Conservation (phyloP, 106 monocot genomes). For the Phalaenopsis aphrodite region DNA sequence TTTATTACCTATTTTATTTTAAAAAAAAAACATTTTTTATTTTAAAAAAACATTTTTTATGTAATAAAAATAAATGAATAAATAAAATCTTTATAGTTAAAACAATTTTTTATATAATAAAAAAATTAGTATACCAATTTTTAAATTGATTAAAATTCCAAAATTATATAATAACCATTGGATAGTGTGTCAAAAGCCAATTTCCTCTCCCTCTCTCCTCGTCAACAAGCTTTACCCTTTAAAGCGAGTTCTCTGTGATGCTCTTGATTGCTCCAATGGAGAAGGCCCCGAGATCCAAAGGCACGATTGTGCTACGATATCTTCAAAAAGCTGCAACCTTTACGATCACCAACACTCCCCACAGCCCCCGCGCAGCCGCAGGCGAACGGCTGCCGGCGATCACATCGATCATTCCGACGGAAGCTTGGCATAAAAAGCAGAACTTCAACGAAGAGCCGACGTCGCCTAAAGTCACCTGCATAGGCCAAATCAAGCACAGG, state of each 20-base stretch:
- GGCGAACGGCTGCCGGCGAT: background rate
- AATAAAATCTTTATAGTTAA: no score
- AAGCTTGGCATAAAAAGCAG: background rate
- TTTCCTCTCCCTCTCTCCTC: background rate
- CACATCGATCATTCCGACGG: background rate
- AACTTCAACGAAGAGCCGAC: conserved; percentile 2
- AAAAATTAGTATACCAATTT: no score
- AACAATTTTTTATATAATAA: no score
- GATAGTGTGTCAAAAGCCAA: no score
- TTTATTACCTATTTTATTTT: no score
- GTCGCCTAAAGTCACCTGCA: conserved; percentile 17
- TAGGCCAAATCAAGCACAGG: conserved; percentile 15
- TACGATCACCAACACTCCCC: conserved; percentile 4
- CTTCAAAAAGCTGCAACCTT: conserved; percentile 7
- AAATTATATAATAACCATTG: no score
- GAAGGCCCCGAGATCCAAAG: conserved; percentile 1
- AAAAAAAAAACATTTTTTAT: no score
- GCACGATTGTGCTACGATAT: background rate
- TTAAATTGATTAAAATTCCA: no score
- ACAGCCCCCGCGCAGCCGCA: background rate
- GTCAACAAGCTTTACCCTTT: background rate
- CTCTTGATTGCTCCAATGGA: background rate
- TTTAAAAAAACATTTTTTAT: no score
- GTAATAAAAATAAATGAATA: no score
- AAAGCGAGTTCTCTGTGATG: background rate